Conservation (phyloP, 2,329 filamentous ascomycete species). For the Colletotrichum costaricense region DNA sequence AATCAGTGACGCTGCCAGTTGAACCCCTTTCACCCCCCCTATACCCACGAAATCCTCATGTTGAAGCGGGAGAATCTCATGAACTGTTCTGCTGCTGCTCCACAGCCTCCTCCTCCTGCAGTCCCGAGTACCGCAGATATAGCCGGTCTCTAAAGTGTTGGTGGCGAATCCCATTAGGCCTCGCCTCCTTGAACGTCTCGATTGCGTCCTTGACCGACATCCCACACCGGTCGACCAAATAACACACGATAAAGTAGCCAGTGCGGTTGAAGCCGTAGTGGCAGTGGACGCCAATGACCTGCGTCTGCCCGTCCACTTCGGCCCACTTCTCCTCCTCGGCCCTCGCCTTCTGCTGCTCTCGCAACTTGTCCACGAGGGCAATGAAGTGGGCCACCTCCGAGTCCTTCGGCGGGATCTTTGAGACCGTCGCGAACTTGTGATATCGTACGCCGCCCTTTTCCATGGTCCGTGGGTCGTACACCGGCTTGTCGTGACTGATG, state of each 20-base stretch:
- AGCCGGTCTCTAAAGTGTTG: constrained; percentile 88
- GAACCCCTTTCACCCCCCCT: background rate
- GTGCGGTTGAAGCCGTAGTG: constrained; percentile 97
- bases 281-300: constrained; percentile 85
- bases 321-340: constrained; percentile 55
- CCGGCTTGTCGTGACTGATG: constrained; percentile 89
- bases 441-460: constrained; percentile 76
- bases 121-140: constrained; percentile 78
- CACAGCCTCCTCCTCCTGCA: background rate
- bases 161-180: constrained; percentile 89
- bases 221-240: constrained; percentile 84
- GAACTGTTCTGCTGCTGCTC: background rate
- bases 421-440: constrained; percentile 91
- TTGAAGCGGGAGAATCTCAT: background rate
- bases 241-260: constrained; percentile 90
- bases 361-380: constrained; percentile 67
- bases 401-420: constrained; percentile 82
- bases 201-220: constrained; percentile 82
- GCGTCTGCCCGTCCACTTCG: constrained; percentile 48
- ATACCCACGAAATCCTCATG: background rate
- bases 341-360: constrained; percentile 63
- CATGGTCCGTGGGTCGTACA: constrained; percentile 83
- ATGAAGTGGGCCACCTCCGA: constrained; percentile 67
- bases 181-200: constrained; percentile 76
- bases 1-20: constrained; percentile 5